These are phyloP conservation scores for Penicillium diatomitis DNA, from an alignment of 495 filamentous ascomycete species.

Conservation along the genomic window DNA sequence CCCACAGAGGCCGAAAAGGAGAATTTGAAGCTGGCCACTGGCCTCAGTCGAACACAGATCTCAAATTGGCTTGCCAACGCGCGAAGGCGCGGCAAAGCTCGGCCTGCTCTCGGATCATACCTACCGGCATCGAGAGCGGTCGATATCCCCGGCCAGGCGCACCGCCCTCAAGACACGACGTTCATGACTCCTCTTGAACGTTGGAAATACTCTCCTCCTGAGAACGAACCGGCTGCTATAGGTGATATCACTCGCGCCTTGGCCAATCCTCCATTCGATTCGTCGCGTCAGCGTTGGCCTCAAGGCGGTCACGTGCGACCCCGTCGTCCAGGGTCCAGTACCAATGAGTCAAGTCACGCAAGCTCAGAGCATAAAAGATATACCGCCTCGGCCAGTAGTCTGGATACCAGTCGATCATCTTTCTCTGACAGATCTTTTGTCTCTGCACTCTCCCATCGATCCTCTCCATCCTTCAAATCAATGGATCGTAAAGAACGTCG, in stretches of 20 bases:
- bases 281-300: conserved; percentile 38
- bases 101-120: conserved; percentile 19
- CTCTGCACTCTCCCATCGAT: conserved; percentile 60
- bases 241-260: conserved; percentile 72
- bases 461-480: conserved; percentile 60
- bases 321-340: conserved; percentile 41
- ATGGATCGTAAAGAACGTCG: conserved; percentile 60
- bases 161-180: conserved; percentile 34
- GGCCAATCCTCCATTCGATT: conserved; percentile 46
- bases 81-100: conserved; percentile 64
- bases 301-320: conserved; percentile 33
- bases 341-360: conserved; percentile 54
- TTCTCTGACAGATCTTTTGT: conserved; percentile 55
- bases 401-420: conserved; percentile 62
- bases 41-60: conserved; percentile 67
- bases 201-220: conserved; percentile 79
- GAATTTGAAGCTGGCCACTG: conserved; percentile 58
- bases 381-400: conserved; percentile 61
- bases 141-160: conserved; percentile 51
- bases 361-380: conserved; percentile 50
- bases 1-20: conserved; percentile 76
- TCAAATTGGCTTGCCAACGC: conserved; percentile 85
- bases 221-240: conserved; percentile 76
- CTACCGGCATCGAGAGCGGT: conserved; percentile 52
- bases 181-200: conserved; percentile 74